Conservation (phyloP, 768 basidiomycete species). For the Naganishia onofrii region DNA sequence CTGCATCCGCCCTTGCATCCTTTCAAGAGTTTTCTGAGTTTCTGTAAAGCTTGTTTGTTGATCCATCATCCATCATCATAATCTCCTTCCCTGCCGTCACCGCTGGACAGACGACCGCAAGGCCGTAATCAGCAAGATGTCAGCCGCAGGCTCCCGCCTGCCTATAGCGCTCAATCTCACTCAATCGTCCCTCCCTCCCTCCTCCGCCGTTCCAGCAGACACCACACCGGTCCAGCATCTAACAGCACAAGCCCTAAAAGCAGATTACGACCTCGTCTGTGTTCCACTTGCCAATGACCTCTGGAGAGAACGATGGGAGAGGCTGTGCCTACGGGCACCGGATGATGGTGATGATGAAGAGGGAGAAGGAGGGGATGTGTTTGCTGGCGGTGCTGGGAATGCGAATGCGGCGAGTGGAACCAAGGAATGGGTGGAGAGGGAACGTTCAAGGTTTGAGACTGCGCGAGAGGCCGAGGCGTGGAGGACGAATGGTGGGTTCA, state of each 20-base stretch:
- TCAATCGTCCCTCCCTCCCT: slow-evolving; percentile 21
- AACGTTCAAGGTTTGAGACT: slow-evolving; percentile 42
- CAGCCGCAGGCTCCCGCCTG: slow-evolving; percentile 11
- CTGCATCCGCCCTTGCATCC: not conserved
- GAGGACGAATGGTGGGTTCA: slow-evolving; percentile 77
- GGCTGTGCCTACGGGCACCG: slow-evolving; percentile 67
- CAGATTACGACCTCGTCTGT: slow-evolving; percentile 71
- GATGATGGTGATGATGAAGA: slow-evolving; percentile 42
- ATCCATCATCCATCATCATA: not conserved
- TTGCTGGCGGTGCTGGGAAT: too few relatives aligned
- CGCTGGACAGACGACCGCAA: not conserved
- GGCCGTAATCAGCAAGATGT: too few relatives aligned
- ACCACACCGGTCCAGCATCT: slow-evolving; percentile 38
- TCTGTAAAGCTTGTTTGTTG: not conserved
- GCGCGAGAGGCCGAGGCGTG: slow-evolving; percentile 72
- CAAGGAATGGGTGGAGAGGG: slow-evolving; percentile 49
- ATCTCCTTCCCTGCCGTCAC: not conserved
- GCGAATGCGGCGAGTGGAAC: slow-evolving; percentile 24
- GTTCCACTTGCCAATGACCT: slow-evolving; percentile 82
- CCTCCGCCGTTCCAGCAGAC: slow-evolving; percentile 15
- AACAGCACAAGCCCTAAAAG: slow-evolving; percentile 39
- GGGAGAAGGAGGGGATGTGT: slow-evolving; percentile 23
- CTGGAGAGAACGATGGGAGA: slow-evolving; percentile 84
- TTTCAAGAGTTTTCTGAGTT: not conserved
- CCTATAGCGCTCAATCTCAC: slow-evolving; percentile 32